Evolutionary conservation across 2,329 filamentous ascomycete species (phyloP).

Genomic region (Aureobasidium sp.): DNA sequence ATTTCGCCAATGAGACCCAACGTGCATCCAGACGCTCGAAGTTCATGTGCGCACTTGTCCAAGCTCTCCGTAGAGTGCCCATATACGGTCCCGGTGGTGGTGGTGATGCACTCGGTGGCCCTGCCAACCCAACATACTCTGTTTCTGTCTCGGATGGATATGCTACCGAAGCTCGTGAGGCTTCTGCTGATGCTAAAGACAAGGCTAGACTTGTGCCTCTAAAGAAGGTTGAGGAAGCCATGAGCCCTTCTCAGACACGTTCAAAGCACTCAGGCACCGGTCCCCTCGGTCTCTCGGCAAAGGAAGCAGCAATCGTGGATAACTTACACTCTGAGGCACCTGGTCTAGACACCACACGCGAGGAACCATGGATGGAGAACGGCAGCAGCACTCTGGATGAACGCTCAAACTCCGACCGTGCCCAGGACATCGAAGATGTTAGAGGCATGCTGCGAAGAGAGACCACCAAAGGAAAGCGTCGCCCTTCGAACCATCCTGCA

Average conservation of each 20-base stretch:
- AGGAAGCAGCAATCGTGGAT: conserved; percentile 37
- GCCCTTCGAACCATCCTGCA: conserved; percentile 20
- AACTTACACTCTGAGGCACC: conserved; percentile 39
- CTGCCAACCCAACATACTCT: conserved; percentile 71
- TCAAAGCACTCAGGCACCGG: conserved; percentile 25
- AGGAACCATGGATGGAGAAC: conserved; percentile 39
- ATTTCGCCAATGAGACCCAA: conserved; percentile 63
- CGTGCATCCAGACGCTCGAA: conserved; percentile 79
- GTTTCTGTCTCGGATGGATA: conserved; percentile 66
- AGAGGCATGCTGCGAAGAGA: conserved; percentile 39
- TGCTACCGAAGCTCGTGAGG: conserved; percentile 55
- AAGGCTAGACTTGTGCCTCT: conserved; percentile 57
- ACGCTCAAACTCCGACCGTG: conserved; percentile 37
- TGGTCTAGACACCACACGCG: conserved; percentile 37
- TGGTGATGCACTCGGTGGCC: conserved; percentile 51
- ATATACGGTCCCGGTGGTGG: conserved; percentile 77
- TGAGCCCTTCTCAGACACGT: conserved; percentile 17
- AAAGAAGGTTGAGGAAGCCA: conserved; percentile 21
- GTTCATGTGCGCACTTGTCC: conserved; percentile 89
- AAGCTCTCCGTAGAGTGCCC: conserved; percentile 79
- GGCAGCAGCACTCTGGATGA: conserved; percentile 30
- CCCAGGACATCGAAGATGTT: conserved; percentile 32
- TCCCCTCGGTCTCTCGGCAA: conserved; percentile 25
- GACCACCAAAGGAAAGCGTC: conserved; percentile 39
- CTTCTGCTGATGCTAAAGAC: conserved; percentile 43